Evolutionary conservation across 768 basidiomycete genomes (phyloP).

Genomic region (Chlorophyllum brunneum): DNA sequence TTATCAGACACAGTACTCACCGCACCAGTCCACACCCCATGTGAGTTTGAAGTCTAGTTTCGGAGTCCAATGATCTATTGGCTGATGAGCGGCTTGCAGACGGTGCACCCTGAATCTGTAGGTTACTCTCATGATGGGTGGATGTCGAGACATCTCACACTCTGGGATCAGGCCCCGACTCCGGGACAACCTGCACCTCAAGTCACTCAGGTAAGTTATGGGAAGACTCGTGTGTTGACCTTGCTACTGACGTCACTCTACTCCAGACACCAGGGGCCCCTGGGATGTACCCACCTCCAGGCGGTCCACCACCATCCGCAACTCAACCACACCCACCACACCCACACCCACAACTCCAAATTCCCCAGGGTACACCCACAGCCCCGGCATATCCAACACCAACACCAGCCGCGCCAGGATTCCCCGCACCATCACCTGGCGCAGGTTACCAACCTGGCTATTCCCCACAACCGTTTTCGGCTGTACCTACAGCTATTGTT

Average conservation of each 20-base stretch:
- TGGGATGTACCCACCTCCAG: not conserved
- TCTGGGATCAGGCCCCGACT: not conserved
- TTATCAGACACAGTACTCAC: too few relatives aligned
- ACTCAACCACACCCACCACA: not conserved
- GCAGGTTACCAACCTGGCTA: not conserved
- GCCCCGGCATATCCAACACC: not conserved
- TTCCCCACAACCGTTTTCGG: not conserved
- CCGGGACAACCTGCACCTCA: not conserved
- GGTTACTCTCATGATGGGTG: too few relatives aligned
- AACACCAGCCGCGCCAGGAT: not conserved
- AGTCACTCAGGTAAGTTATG: not conserved
- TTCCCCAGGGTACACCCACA: not conserved
- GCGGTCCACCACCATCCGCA: not conserved
- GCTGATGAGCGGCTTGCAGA: too few relatives aligned
- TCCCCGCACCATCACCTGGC: not conserved
- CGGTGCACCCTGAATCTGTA: too few relatives aligned
- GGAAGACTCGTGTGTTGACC: too few relatives aligned
- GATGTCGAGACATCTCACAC: not conserved
- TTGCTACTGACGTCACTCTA: not conserved
- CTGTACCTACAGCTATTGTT: constrained; percentile 18
- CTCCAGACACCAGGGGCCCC: not conserved
- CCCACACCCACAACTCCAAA: not conserved
- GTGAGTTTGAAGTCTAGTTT: too few relatives aligned
- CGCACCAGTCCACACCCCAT: too few relatives aligned
- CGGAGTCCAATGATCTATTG: too few relatives aligned